Conservation (phyloP, 106 monocot genomes). For the Chionographis japonica region DNA sequence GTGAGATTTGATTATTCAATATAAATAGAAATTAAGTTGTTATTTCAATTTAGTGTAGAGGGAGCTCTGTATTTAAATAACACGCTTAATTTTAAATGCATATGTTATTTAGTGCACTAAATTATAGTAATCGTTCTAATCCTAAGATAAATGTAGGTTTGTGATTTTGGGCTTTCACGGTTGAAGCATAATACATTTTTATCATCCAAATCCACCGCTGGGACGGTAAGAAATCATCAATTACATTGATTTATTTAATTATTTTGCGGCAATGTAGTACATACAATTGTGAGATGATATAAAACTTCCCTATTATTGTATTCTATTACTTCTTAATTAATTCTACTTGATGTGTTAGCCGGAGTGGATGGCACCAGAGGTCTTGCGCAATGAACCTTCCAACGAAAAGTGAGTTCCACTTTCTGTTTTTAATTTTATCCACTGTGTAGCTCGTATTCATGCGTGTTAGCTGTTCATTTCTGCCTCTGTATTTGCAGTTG, state of each 20-base stretch:
- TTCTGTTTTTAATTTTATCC: neutral
- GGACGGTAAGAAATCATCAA: conserved; percentile 57
- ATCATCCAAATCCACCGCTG: conserved; percentile 94
- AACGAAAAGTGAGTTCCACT: conserved; percentile 82
- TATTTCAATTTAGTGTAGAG: too few species aligned
- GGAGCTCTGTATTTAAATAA: too few species aligned
- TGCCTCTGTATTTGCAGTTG: neutral
- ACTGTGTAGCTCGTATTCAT: neutral
- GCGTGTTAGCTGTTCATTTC: neutral
- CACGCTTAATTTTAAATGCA: neutral
- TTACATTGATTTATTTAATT: too few species aligned
- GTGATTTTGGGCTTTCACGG: conserved; percentile 99
- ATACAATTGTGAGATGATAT: too few species aligned
- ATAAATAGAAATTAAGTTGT: too few species aligned
- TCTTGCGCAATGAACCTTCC: conserved; percentile 89
- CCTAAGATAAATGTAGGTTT: conserved; percentile 48
- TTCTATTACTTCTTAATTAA: neutral
- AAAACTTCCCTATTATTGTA: too few species aligned
- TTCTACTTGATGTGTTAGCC: conserved; percentile 44
- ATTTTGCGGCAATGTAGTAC: too few species aligned
- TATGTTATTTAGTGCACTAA: neutral
- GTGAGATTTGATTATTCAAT: too few species aligned
- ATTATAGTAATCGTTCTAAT: neutral
- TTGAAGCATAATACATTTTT: conserved; percentile 95
- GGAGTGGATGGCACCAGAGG: conserved; percentile 99